phyloP scores from a whole-genome alignment of 1,284 basidiomycete genomes.

The Earliella scabrosa region DNA sequence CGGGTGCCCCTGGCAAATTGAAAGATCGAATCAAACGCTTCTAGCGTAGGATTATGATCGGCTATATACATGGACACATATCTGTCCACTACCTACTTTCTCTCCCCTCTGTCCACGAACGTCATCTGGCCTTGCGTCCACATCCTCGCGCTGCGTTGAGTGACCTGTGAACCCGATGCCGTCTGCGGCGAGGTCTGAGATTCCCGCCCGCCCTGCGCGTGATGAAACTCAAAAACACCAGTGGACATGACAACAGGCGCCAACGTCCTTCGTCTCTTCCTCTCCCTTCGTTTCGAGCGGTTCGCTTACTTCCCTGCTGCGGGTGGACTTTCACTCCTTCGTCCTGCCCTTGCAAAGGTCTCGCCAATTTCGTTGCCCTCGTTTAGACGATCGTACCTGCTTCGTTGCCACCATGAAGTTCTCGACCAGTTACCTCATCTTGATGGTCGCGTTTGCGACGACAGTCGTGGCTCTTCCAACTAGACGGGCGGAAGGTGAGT shows the following conservation, averaged over 20 bases:
- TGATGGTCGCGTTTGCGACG: slow-evolving; percentile 5
- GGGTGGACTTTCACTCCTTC: slow-evolving; percentile 22
- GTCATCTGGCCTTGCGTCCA: too few species aligned
- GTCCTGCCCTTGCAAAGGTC: slow-evolving; percentile 5
- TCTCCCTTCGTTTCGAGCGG: slow-evolving; percentile 6
- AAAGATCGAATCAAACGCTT: too few species aligned
- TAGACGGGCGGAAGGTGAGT: slow-evolving; percentile 8
- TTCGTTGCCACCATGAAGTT: slow-evolving; percentile 14
- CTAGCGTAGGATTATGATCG: slow-evolving; percentile 1
- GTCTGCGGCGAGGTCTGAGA: too few species aligned
- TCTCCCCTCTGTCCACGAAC: not conserved
- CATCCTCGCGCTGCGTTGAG: too few species aligned
- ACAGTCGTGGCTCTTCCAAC: slow-evolving; percentile 6
- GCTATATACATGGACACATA: slow-evolving; percentile 11
- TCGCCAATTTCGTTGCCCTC: not conserved
- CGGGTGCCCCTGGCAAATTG: too few species aligned
- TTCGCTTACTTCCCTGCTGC: not conserved
- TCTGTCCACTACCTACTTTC: slow-evolving; percentile 14
- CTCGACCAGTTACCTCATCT: slow-evolving; percentile 1
- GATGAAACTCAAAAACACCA: slow-evolving; percentile 10
- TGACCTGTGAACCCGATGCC: too few species aligned
- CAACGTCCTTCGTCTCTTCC: slow-evolving; percentile 13
- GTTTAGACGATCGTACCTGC: not conserved
- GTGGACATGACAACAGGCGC: slow-evolving; percentile 20
- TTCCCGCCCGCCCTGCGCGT: too few species aligned